Conservation (phyloP, 1,284 basidiomycete genomes). For the Apiotrichum siamense region DNA sequence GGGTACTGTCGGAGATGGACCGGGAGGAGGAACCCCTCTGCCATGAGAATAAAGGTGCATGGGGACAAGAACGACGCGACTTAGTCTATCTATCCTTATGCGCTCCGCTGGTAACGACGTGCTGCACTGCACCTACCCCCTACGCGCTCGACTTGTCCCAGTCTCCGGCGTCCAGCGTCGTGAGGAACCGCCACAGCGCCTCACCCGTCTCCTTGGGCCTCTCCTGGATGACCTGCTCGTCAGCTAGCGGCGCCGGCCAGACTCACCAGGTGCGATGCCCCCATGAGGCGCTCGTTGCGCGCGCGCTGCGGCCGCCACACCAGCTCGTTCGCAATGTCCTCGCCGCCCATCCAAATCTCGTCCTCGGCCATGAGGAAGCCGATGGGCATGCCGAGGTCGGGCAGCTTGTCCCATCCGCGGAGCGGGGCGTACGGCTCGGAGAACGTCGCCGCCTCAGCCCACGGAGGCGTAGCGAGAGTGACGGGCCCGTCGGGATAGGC, state of each 20-base stretch:
- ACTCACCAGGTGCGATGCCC: slow-evolving; percentile 33
- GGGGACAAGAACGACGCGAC: too few species aligned
- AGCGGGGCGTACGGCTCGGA: slow-evolving; percentile 23
- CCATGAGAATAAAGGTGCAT: too few species aligned
- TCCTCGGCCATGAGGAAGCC: slow-evolving; percentile 33
- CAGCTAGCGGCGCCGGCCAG: neutral
- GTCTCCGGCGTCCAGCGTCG: slow-evolving; percentile 11
- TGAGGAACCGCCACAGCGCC: slow-evolving; percentile 29
- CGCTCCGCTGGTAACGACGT: too few species aligned
- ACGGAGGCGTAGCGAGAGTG: slow-evolving; percentile 30
- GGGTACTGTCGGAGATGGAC: too few species aligned
- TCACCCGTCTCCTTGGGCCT: slow-evolving; percentile 32
- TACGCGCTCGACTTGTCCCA: slow-evolving; percentile 3
- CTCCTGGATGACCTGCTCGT: slow-evolving; percentile 31
- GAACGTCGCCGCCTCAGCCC: slow-evolving; percentile 36
- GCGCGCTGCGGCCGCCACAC: slow-evolving; percentile 27
- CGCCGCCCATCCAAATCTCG: slow-evolving; percentile 22
- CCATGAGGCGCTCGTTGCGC: slow-evolving; percentile 30
- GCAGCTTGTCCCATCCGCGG: slow-evolving; percentile 36
- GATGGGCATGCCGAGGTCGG: slow-evolving; percentile 24
- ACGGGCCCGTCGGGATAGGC: slow-evolving; percentile 14
- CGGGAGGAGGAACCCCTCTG: too few species aligned
- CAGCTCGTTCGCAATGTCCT: slow-evolving; percentile 22
- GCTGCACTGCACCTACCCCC: neutral
- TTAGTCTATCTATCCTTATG: too few species aligned